A percentile compares a stretch with the other conserved stretches of the same genome.
Conservation (phyloP, 2,329 filamentous ascomycete species). For the Fusarium sp. region DNA sequence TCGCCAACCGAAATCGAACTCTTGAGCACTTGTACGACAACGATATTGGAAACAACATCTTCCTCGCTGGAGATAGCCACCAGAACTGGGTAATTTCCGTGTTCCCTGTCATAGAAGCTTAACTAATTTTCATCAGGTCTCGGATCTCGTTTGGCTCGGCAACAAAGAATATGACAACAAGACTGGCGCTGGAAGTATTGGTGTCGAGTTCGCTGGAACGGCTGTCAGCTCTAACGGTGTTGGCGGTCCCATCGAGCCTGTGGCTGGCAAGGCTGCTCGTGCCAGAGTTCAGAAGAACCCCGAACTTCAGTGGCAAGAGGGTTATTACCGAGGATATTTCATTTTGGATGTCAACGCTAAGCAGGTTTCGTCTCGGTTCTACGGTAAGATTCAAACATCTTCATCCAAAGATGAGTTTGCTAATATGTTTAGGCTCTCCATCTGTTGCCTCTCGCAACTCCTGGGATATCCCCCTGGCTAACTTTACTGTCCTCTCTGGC, state of each 20-base stretch:
- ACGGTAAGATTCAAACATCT: conserved; percentile 57
- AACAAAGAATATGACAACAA: conserved; percentile 63
- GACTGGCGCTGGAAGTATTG: conserved; percentile 68
- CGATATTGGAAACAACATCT: conserved; percentile 78
- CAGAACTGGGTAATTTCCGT: conserved; percentile 32
- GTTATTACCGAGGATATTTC: conserved; percentile 81
- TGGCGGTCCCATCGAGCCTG: conserved; percentile 59
- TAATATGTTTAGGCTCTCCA: conserved; percentile 53
- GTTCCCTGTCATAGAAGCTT: too few relatives aligned
- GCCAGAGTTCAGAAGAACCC: conserved; percentile 60
- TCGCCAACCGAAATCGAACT: conserved; percentile 78
- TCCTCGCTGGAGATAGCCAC: conserved; percentile 78
- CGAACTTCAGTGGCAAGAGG: conserved; percentile 78
- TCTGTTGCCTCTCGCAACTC: conserved; percentile 70
- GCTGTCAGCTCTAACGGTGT: conserved; percentile 61
- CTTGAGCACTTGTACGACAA: conserved; percentile 74
- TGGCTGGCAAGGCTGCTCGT: conserved; percentile 46
- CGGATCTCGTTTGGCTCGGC: conserved; percentile 70
- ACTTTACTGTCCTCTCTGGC: conserved; percentile 74
- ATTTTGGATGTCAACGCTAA: conserved; percentile 70
- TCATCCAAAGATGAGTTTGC: too few relatives aligned
- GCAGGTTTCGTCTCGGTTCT: conserved; percentile 72
- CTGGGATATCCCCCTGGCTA: conserved; percentile 75
- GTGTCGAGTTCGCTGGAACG: conserved; percentile 74
- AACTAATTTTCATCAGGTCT: conserved; percentile 58